Base-by-base conservation (phyloP, 805 yeast genomes). In the Cyberlindnera nakhonratchasimensis region DNA sequence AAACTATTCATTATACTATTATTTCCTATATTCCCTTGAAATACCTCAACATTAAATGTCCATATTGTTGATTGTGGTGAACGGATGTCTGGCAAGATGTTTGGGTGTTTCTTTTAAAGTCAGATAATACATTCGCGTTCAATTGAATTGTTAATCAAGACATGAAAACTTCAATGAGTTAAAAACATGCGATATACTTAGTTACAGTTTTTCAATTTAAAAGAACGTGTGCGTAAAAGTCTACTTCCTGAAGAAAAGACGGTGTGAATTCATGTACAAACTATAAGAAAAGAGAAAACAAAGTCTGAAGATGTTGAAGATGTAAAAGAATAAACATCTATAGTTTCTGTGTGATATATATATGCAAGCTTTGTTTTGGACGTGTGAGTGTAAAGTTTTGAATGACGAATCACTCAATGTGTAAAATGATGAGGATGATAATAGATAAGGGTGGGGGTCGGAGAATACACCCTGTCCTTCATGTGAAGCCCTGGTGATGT, bases 341-440 rank as follows among this genome's bases (percentile, higher is more conserved):
- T 19, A 21, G 25, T 23, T 29, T 34, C 43, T 40, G 38, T 42
- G 38, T 34, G 28, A 29, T 26, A 34, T 14, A 29, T 40, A 41
- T 42, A 42, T 42, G 45, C 45, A 42, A 37, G 45, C 45, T 42
- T 42, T 37, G 45, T 32, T 42, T 30, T 20, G 33, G n/a, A 26
- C 26, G 34, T 31, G 10, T 31, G 24, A 13, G 8, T 16, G 6
- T 20, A 11, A 34, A 10, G 14, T 26, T 26, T 22, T 23, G 23
- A 34, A 25, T 11, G 25, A 11, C 11, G 8, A 8, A 23, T 8
- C 11, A 23, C 25, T 23, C 11, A 8, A 8, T 8, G 11, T 23
- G 25, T 23, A 23, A 8, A 11, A 23, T 23, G 25, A 23, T 23
- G 11, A 11, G 11, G 31, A 21, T 28, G 39, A 14, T 14, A 17